Evolutionary conservation across 495 filamentous ascomycete species (phyloP).

Genomic region (Penicillium diatomitis): DNA sequence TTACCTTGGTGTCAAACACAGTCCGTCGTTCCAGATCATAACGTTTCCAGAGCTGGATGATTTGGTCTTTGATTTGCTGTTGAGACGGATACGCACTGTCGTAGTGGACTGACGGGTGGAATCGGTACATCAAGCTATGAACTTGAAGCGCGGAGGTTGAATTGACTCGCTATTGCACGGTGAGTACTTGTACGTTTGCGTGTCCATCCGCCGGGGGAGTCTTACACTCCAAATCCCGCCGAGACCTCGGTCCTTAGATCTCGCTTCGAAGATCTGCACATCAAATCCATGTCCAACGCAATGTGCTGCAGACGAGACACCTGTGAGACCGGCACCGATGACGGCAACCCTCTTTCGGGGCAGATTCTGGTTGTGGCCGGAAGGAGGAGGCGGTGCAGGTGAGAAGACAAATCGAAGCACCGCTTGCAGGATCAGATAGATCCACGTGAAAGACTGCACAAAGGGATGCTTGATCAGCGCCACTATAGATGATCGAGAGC

Average conservation of each 20-base stretch:
- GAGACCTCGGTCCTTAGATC: slow-evolving; percentile 46
- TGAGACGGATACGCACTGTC: slow-evolving; percentile 65
- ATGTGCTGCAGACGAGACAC: slow-evolving; percentile 73
- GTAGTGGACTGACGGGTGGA: slow-evolving; percentile 72
- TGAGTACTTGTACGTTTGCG: not conserved
- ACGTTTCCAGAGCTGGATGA: slow-evolving; percentile 61
- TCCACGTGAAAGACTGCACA: slow-evolving; percentile 39
- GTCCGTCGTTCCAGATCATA: slow-evolving; percentile 66
- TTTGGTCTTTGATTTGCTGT: slow-evolving; percentile 60
- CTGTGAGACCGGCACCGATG: slow-evolving; percentile 75
- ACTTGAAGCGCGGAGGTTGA: slow-evolving; percentile 76
- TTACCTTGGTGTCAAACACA: slow-evolving; percentile 59
- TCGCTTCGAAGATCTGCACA: slow-evolving; percentile 66
- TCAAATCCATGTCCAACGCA: slow-evolving; percentile 85
- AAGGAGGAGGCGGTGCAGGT: slow-evolving; percentile 55
- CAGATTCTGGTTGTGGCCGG: slow-evolving; percentile 28
- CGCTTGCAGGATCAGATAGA: slow-evolving; percentile 61
- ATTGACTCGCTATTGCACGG: slow-evolving; percentile 54
- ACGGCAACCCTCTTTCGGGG: slow-evolving; percentile 60
- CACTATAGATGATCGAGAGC: slow-evolving; percentile 7
- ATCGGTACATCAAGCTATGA: slow-evolving; percentile 81
- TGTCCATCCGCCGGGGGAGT: not conserved
- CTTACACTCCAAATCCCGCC: slow-evolving; percentile 82
- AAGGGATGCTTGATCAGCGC: slow-evolving; percentile 26
- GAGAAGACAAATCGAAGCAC: slow-evolving; percentile 57